Base-by-base conservation (phyloP, 768 basidiomycete species). In the Phylloporus sp. region DNA sequence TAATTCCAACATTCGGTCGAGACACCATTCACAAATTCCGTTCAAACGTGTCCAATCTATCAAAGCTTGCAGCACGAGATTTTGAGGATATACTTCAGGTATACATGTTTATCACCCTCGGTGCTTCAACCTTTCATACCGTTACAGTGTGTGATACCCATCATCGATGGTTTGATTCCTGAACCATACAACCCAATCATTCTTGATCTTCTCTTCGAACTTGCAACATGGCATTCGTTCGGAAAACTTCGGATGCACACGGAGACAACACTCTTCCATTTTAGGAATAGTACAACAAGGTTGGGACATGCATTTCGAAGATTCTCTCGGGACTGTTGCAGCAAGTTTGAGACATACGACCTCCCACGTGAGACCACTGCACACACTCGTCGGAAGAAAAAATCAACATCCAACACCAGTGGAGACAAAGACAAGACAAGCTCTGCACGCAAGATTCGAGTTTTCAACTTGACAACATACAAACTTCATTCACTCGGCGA, bases 31-130 rank as follows among this genome's bases (percentile, higher is more conserved):
- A 64, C 0, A 56, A 46, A 24, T 75, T 75, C 28, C 29, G 45
- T 4, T 43, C 52, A 15, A 72, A 76, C 57, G 68, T 64, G 0
- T 69, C 71, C 0, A 65, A 55, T 3, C 50, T 76, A 39, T 67
- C 63, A 26, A 66, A 68, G 39, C 55, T 74, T 1, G 73, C 71
- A 1, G 74, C 70, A 1, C 53, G 59, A 1, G 69, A 76, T 42
- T 76, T 65, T 50, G 70, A 76, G 42, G 73, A 76, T 18, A 55
- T 75, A 0, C 52, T 76, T 0, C 73, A 74, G 57, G 54, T 55
- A 31, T 6, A 8, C 48, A 2, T 20, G 12, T 22, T 32, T 13
- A 27, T 24, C 18, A 11, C 9, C 16, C 1, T 2, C 15, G 26
- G 20, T 32, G 16, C 5, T 3, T 26, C 27, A 28, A 24, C 23